phyloP scores from a whole-genome alignment of 441 rosid species.

The California macrophylla region DNA sequence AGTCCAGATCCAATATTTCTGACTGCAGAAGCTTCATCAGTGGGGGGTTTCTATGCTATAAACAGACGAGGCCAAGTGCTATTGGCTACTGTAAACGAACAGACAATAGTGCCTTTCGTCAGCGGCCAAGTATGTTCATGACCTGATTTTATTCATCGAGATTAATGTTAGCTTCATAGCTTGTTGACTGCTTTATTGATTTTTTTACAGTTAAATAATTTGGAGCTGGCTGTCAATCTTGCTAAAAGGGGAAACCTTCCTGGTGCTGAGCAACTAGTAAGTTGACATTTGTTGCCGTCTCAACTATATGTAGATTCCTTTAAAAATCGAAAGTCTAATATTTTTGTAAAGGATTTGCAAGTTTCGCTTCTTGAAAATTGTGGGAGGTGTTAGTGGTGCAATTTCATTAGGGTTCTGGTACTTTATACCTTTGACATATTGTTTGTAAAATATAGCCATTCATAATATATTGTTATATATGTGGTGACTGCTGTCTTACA shows the following conservation, averaged over 20 bases:
- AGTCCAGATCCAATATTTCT: slow-evolving; percentile 98
- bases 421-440: neutral
- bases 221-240: slow-evolving; percentile 94
- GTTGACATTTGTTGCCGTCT: slow-evolving; percentile 14
- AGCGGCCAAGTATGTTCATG: slow-evolving; percentile 75
- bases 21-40: slow-evolving; percentile 83
- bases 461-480: neutral
- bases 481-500: neutral
- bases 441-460: neutral
- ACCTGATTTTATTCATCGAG: neutral
- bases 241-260: slow-evolving; percentile 98
- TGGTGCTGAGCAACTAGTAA: slow-evolving; percentile 95
- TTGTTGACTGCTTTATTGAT: slow-evolving; percentile 8
- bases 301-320: neutral
- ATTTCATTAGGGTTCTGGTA: neutral
- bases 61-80: slow-evolving; percentile 98
- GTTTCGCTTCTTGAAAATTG: neutral
- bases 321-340: neutral
- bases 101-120: slow-evolving; percentile 87
- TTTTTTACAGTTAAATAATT: slow-evolving; percentile 65
- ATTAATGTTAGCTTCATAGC: neutral
- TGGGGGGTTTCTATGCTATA: slow-evolving; percentile 90
- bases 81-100: slow-evolving; percentile 87
- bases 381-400: neutral
- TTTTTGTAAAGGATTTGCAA: neutral